Base-by-base conservation (phyloP, 257 asterid genomes). In the Catharanthus roseus region DNA sequence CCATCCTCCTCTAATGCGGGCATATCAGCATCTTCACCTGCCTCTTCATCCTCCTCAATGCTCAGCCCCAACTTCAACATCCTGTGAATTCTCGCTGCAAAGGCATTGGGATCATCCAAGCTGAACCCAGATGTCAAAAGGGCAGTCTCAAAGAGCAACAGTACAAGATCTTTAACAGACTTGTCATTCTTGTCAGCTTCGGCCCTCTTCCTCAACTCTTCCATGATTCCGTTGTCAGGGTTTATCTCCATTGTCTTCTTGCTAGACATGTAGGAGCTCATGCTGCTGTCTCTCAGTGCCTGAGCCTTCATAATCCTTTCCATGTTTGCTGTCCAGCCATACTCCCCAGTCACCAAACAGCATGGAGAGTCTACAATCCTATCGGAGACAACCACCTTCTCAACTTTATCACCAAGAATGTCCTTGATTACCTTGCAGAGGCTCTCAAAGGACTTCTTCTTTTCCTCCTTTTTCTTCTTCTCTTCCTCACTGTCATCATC, bases 231-330 rank as follows among this genome's bases (percentile, higher is more conserved):
- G 36, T 91, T 89, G 42, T 91, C 97, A 0, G 95, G 96, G 44
- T 91, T 91, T 5, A 91, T 91, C 74, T 89, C 97, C 96, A 91
- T 86, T 0, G 97, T 91, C 74, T 91, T 91, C 93, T 91, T 89
- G 79, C 96, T 89, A 5, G 96, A 87, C 96, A 91, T 89, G 82
- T 91, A 91, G 2, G 90, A 61, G 2, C 95, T 24, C 97, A 91
- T 89, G 85, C 90, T 86, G 55, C 76, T 82, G 31, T 91, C 96
- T 77, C 96, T 86, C 77, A 91, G 38, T 0, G 96, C 95, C 79
- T 90, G 96, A 1, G 96, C 97, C 58, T 86, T 86, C 93, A 88
- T 88, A 29, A 90, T 88, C 77, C 96, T 84, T 47, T 88, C 97
- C 93, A 87, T 90, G 68, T 89, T 91, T 0, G 96, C 96, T 0